These are phyloP conservation scores for Aspergillus carlsbadensis DNA, from an alignment of 495 filamentous ascomycete genomes.

Conservation along the genomic window DNA sequence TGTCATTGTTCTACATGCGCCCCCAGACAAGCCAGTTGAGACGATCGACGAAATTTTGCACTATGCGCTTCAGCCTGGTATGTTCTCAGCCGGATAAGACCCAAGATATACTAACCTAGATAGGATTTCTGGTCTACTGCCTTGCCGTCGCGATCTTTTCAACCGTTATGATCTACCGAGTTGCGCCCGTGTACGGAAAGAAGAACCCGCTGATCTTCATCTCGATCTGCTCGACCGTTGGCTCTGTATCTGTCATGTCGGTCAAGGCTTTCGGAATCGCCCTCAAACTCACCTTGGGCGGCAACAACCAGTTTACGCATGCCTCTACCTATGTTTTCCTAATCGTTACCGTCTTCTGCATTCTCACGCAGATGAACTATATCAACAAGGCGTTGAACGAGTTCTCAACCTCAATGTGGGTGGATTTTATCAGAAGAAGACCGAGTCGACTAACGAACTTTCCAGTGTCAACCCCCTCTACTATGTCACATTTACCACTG, in stretches of 20 bases:
- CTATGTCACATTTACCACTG: conserved; percentile 99
- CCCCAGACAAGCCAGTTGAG: conserved; percentile 84
- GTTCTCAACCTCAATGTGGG: conserved; percentile 95
- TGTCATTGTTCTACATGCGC: conserved; percentile 95
- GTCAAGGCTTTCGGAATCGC: conserved; percentile 98
- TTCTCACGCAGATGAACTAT: conserved; percentile 99
- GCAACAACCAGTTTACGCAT: conserved; percentile 91
- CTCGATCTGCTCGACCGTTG: conserved; percentile 95
- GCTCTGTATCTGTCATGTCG: conserved; percentile 96
- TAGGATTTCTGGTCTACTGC: conserved; percentile 88
- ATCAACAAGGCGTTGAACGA: conserved; percentile 98
- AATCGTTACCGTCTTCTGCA: conserved; percentile 89
- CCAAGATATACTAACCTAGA: neutral
- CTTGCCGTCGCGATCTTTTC: conserved; percentile 75
- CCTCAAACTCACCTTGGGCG: conserved; percentile 84
- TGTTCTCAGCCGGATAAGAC: conserved; percentile 16
- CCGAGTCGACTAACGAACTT: conserved; percentile 26
- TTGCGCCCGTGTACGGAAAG: conserved; percentile 85
- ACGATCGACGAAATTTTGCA: conserved; percentile 84
- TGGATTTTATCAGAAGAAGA: conserved; percentile 8
- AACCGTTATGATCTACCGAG: conserved; percentile 90
- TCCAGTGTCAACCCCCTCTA: conserved; percentile 93
- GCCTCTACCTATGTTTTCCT: conserved; percentile 96
- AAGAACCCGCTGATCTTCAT: conserved; percentile 94
- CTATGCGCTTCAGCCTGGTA: conserved; percentile 89